Evolutionary conservation across 2,329 filamentous ascomycete species (phyloP), one percentile per base, ranked within the genome.

Genomic region (Hymenoscyphus fructigenus): DNA sequence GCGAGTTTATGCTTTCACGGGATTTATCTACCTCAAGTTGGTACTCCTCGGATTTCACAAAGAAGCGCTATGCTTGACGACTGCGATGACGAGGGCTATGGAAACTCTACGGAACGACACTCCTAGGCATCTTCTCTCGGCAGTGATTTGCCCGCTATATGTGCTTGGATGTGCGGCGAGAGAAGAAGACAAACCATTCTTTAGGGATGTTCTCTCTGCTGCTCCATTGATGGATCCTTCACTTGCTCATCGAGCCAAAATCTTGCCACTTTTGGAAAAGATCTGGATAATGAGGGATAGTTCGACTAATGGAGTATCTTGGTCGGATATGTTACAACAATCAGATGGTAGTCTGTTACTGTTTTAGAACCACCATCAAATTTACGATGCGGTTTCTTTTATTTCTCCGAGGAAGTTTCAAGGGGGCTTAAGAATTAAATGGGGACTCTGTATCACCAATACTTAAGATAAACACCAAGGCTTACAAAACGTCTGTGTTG

Each of bases 221-320:
- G 47, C 63, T 12, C 70, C 71, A 38, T 57, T 75, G 20, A 50
- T 73, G 10, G 69, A 74, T 66, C 64, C 69, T 4, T 68, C 61
- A 9, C 60, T 74, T 28, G 62, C 69, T 59, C 73, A 75, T 67
- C 70, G 73, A 50, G 56, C 57, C 29, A 70, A 65, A 41, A 69
- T 74, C 32, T 47, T 74, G n/a, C 69, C 71, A 29, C 56, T 71
- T 53, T 56, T 75, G 23, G 71, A 74, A 67, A 64, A 70, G 12
- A 62, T 73, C 26, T 74, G 73, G 72, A 61, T 17, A 12, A 63
- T 47, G 56, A 68, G 69, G 47, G 10, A 60, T 53, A 36, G 12
- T 53, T 34, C 59, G 12, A 26, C 55, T 34, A 41, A 38, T 55
- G 55, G 57, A 59, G 7, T 57, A 32, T 59, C 20, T 62, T 57